These are phyloP conservation scores for Termitomyces titanicus DNA, from an alignment of 768 basidiomycete genomes.

Conservation along the genomic window DNA sequence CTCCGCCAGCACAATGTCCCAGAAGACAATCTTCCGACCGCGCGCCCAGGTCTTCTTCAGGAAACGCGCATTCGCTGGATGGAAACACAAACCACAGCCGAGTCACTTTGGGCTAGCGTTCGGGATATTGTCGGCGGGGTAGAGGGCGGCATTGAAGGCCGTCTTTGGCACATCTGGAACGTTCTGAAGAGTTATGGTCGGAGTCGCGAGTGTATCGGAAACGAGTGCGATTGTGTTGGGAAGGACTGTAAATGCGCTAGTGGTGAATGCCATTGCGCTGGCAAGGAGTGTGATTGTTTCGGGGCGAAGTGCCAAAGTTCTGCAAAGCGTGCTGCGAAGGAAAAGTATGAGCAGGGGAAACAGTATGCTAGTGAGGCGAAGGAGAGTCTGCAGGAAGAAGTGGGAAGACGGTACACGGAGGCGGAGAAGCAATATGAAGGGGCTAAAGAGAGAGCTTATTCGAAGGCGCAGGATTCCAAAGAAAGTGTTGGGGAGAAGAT, in stretches of 20 bases:
- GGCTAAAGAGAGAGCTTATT: slow-evolving; percentile 24
- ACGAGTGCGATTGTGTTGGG: slow-evolving; percentile 16
- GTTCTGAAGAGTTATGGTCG: slow-evolving; percentile 34
- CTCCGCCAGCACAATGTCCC: slow-evolving; percentile 72
- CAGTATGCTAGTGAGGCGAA: slow-evolving; percentile 23
- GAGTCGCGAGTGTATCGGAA: slow-evolving; percentile 16
- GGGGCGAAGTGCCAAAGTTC: slow-evolving; percentile 12
- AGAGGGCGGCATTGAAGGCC: slow-evolving; percentile 75
- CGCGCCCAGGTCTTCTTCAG: slow-evolving; percentile 73
- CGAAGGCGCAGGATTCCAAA: slow-evolving; percentile 25
- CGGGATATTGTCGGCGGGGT: slow-evolving; percentile 63
- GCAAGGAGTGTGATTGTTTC: slow-evolving; percentile 5
- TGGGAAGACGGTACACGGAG: slow-evolving; percentile 10
- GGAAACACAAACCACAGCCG: slow-evolving; percentile 54
- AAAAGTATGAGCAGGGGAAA: slow-evolving; percentile 24
- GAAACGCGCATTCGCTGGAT: slow-evolving; percentile 80
- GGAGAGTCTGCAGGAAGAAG: slow-evolving; percentile 21
- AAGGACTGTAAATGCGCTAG: slow-evolving; percentile 4
- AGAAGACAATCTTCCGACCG: slow-evolving; percentile 63
- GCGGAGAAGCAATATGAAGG: slow-evolving; percentile 17
- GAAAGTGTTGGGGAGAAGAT: slow-evolving; percentile 35
- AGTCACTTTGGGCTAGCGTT: slow-evolving; percentile 57
- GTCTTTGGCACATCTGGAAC: slow-evolving; percentile 46
- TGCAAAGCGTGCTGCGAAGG: slow-evolving; percentile 19
- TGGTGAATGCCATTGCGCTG: background rate